Evolutionary conservation across 1,284 basidiomycete species (phyloP).

Genomic region (Wallemia mellicola): DNA sequence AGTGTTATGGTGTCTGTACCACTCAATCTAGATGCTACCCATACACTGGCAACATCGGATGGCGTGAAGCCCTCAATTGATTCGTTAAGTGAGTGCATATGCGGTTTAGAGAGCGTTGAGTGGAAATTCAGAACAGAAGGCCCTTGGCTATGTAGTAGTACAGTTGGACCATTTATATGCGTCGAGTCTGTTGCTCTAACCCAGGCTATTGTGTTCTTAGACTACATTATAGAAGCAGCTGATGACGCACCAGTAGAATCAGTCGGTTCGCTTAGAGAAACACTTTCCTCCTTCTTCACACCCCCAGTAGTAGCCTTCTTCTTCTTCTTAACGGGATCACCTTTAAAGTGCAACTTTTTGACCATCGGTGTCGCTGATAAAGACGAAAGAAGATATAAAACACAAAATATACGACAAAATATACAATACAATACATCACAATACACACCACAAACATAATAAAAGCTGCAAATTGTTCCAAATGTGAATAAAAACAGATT

Average conservation of each 20-base stretch:
- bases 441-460: no score
- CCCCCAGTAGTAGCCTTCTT: neutral
- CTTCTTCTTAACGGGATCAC: neutral
- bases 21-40: conserved; percentile 54
- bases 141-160: neutral
- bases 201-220: no score
- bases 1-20: conserved; percentile 50
- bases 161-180: neutral
- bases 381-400: no score
- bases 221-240: no score
- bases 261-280: neutral
- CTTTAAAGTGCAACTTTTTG: neutral
- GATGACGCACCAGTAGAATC: neutral
- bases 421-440: no score
- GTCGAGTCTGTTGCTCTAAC: neutral
- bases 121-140: neutral
- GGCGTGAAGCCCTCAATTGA: conserved; percentile 19
- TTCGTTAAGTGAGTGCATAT: neutral
- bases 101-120: neutral
- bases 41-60: conserved; percentile 49
- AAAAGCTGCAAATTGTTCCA: no score
- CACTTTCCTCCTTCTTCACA: neutral
- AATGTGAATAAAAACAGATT: no score
- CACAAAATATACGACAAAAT: no score
- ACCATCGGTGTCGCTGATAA: neutral